Conservation (phyloP, 495 filamentous ascomycete species). For the Xylaria curta region DNA sequence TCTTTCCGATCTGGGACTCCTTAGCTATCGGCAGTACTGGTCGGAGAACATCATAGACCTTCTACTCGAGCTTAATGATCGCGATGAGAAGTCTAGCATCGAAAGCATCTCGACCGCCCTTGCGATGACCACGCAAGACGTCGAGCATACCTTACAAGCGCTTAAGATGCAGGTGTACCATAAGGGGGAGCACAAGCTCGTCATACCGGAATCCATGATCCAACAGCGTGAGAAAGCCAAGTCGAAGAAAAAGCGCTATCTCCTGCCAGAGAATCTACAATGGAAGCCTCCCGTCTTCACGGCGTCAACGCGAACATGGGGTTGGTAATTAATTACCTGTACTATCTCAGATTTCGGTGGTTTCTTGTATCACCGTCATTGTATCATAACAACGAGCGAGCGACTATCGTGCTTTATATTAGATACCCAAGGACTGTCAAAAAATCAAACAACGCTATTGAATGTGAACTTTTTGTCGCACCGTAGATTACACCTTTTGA, state of each 20-base stretch:
- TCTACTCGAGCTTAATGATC: constrained; percentile 66
- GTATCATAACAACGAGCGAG: constrained; percentile 6
- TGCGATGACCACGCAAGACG: constrained; percentile 94
- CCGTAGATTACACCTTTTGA: not conserved
- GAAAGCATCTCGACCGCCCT: constrained; percentile 79
- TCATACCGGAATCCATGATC: constrained; percentile 71
- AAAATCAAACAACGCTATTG: not conserved
- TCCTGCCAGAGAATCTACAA: constrained; percentile 78
- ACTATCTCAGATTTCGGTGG: not conserved
- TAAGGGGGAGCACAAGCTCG: constrained; percentile 92
- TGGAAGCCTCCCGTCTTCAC: constrained; percentile 98
- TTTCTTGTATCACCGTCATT: not conserved
- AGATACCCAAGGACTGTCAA: constrained; percentile 23
- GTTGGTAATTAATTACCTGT: constrained; percentile 67
- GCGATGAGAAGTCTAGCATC: constrained; percentile 74
- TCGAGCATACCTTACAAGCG: constrained; percentile 89
- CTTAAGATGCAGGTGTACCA: constrained; percentile 94
- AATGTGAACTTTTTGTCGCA: not conserved
- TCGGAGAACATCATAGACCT: constrained; percentile 89
- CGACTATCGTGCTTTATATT: constrained; percentile 12
- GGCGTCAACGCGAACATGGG: constrained; percentile 89
- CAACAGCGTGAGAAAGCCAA: constrained; percentile 76
- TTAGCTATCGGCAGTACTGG: constrained; percentile 97
- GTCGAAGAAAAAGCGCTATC: constrained; percentile 70
- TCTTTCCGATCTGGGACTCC: constrained; percentile 86